Percentiles rank a stretch among this genome's conserved stretches.
Conservation (phyloP, 1,284 basidiomycete genomes). For the Rhizopogon parksii region DNA sequence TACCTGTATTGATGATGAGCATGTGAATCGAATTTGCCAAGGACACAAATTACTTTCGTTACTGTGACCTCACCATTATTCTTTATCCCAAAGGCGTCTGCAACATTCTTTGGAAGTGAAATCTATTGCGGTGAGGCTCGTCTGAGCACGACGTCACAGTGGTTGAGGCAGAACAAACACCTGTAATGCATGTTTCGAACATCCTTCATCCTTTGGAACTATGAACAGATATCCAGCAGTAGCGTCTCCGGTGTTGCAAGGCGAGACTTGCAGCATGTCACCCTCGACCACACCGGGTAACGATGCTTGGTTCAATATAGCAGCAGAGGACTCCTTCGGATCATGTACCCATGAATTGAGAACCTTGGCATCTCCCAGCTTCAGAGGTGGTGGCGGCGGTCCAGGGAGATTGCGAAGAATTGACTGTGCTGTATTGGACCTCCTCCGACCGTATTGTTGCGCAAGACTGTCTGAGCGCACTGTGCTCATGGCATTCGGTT, state of each 20-base stretch:
- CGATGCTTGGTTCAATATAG: slow-evolving; percentile 61
- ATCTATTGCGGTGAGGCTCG: slow-evolving; percentile 39
- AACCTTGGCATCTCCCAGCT: slow-evolving; percentile 52
- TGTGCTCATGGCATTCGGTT: slow-evolving; percentile 37
- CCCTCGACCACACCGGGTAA: slow-evolving; percentile 73
- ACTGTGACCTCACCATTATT: slow-evolving; percentile 65
- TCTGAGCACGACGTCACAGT: slow-evolving; percentile 3
- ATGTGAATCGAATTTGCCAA: slow-evolving; percentile 1
- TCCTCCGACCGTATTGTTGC: slow-evolving; percentile 49
- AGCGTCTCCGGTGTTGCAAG: slow-evolving; percentile 36
- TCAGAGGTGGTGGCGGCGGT: slow-evolving; percentile 40
- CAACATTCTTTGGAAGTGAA: slow-evolving; percentile 62
- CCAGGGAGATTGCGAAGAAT: slow-evolving; percentile 33
- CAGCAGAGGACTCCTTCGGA: slow-evolving; percentile 48
- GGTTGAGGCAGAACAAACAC: slow-evolving; percentile 29
- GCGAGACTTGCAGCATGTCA: slow-evolving; percentile 57
- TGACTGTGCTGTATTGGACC: slow-evolving; percentile 69
- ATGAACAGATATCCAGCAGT: slow-evolving; percentile 56
- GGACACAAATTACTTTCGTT: slow-evolving; percentile 47
- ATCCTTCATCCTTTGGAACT: slow-evolving; percentile 56
- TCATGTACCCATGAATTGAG: slow-evolving; percentile 73
- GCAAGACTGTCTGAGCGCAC: slow-evolving; percentile 58
- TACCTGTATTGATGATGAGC: slow-evolving; percentile 39
- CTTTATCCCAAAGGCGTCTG: slow-evolving; percentile 61
- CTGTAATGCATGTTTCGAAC: slow-evolving; percentile 57